Base-by-base conservation (phyloP, 148 eudicot genomes). In the Rhododendron mucronatum region DNA sequence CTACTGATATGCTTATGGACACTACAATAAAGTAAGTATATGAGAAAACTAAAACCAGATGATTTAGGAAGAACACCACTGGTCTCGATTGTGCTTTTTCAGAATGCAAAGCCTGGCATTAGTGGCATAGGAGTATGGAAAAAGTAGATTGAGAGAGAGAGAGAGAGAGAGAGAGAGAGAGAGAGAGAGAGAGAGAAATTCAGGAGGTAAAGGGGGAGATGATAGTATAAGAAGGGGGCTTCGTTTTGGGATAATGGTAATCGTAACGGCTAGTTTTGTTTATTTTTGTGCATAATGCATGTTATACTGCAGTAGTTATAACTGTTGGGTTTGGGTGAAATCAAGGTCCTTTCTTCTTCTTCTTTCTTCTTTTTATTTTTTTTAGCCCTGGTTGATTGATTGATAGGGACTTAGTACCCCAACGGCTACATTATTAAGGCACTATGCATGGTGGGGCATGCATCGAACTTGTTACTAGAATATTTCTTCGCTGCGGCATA, bases 241-340 rank as follows among this genome's bases (percentile, higher is more conserved):
- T 11, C 75, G 44, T 73, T 82, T n/a, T 48, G 53, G 81, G 82
- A 13, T 81, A 45, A 81, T 81, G 14, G 59, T 10, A 37, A 20
- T 63, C 41, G 76, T 26, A 87, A 87, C 88, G 88, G 88, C 86
- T 87, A 87, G 86, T 87, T 83, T 86, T 28, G 48, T 35, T 11
- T 28, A 8, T 53, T 61, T 48, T 28, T 44, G 5, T 73, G 53
- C 28, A 67, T 0, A n/a, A 7, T 51, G 37, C 55, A 65, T 41
- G 74, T 67, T 14, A 18, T 59, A 47, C 50, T 47, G 9, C 50
- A 47, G 50, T 47, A 47, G 50, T 47, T 11, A 1, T 55, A 65
- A 65, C 83, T 15, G 67, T 20, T 47, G 23, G 23, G 9, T 9
- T 69, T 45, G 39, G 78, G 74, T 83, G 77, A 69, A 83, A 83